Percentiles rank a stretch among this genome's conserved stretches.
Conservation (phyloP, 257 asterid genomes). For the Salvia hispanica region DNA sequence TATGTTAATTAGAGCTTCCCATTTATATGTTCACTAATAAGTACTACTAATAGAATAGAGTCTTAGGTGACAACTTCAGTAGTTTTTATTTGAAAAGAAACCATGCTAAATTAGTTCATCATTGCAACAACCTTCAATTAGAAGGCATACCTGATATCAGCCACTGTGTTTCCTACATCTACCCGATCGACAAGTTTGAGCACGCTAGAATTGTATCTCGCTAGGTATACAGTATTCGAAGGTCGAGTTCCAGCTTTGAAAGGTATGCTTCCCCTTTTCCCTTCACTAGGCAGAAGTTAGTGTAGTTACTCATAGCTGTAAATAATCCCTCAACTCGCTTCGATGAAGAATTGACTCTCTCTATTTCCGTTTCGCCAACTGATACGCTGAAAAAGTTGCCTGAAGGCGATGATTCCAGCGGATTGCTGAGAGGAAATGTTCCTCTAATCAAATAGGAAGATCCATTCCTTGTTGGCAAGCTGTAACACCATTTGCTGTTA, state of each 20-base stretch:
- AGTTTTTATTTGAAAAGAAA: too few species aligned
- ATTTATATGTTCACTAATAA: neutral
- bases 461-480: conserved; percentile 43
- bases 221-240: conserved; percentile 39
- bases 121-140: neutral
- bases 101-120: neutral
- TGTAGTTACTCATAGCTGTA: conserved; percentile 44
- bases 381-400: conserved; percentile 41
- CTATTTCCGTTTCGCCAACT: conserved; percentile 49
- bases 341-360: conserved; percentile 33
- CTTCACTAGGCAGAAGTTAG: conserved; percentile 52
- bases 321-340: conserved; percentile 48
- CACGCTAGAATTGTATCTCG: conserved; percentile 33
- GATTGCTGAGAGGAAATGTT: conserved; percentile 47
- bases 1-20: neutral
- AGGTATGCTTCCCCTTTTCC: conserved; percentile 48
- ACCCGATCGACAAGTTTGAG: conserved; percentile 57
- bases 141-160: conserved; percentile 48
- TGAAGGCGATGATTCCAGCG: conserved; percentile 29
- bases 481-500: conserved; percentile 55
- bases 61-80: too few species aligned
- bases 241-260: conserved; percentile 56
- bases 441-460: conserved; percentile 54
- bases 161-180: conserved; percentile 42
- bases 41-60: neutral